Conservation (phyloP, 257 asterid species). For the Ilex aquifolium region DNA sequence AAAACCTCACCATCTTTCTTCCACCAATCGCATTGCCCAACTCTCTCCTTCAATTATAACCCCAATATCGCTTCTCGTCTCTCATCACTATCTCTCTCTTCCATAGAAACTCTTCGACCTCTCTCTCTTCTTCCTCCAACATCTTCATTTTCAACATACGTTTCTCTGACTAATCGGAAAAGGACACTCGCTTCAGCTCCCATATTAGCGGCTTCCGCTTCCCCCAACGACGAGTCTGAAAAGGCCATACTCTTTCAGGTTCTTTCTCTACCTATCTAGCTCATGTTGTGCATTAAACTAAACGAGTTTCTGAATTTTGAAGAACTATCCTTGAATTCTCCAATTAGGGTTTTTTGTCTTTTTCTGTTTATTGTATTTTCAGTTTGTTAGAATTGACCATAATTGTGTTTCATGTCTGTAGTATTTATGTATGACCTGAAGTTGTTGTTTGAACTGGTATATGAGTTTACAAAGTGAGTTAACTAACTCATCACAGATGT, state of each 20-base stretch:
- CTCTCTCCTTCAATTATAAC: constrained; percentile 16
- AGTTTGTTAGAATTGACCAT: no score
- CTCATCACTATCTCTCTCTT: constrained; percentile 13
- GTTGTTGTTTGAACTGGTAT: no score
- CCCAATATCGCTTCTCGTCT: constrained; percentile 13
- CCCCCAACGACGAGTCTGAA: constrained; percentile 63
- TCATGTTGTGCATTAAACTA: no score
- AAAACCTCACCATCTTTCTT: constrained; percentile 11
- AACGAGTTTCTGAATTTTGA: no score
- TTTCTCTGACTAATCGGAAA: constrained; percentile 20
- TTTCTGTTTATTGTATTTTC: no score
- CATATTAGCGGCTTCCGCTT: constrained; percentile 33
- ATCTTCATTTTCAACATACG: constrained; percentile 25
- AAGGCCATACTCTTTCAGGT: constrained; percentile 92
- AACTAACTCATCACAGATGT: no score
- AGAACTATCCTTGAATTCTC: no score
- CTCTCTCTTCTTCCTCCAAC: constrained; percentile 5
- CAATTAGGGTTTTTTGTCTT: no score
- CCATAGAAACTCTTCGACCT: constrained; percentile 27
- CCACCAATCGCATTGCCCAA: constrained; percentile 9
- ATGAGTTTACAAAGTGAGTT: no score
- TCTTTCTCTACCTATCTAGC: constrained; percentile 1
- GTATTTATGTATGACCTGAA: no score
- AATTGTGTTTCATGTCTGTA: no score
- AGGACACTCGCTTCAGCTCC: constrained; percentile 44